Conservation (phyloP, 2,329 filamentous ascomycete species). For the Epicoccum nigrum region DNA sequence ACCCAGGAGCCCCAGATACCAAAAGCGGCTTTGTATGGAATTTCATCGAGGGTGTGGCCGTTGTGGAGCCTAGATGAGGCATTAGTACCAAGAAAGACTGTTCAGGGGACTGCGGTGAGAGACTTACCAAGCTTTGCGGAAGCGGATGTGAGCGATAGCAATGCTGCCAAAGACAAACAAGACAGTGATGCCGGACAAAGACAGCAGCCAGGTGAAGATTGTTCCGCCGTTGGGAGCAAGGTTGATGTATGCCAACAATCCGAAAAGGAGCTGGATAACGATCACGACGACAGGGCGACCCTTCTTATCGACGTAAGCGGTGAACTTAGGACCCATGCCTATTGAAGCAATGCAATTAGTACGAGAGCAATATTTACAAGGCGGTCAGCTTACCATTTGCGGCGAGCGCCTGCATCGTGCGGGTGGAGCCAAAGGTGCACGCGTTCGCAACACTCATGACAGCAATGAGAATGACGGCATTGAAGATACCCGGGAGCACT, state of each 20-base stretch:
- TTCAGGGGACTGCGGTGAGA: neutral
- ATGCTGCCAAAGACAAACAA: conserved; percentile 82
- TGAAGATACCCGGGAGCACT: conserved; percentile 67
- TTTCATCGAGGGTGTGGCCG: conserved; percentile 47
- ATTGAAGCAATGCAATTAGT: neutral
- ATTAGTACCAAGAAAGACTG: neutral
- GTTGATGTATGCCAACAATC: conserved; percentile 74
- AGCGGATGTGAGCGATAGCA: conserved; percentile 87
- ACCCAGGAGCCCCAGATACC: conserved; percentile 47
- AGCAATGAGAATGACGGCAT: conserved; percentile 67
- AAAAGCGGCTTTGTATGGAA: conserved; percentile 47
- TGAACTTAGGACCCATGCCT: conserved; percentile 71
- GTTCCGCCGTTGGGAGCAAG: conserved; percentile 61
- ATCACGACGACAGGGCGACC: conserved; percentile 81
- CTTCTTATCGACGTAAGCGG: conserved; percentile 79
- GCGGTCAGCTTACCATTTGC: conserved; percentile 17
- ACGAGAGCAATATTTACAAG: neutral
- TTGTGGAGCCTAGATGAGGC: conserved; percentile 3
- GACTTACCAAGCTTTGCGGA: conserved; percentile 61
- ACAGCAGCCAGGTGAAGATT: conserved; percentile 80
- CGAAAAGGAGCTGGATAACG: conserved; percentile 67
- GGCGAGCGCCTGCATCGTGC: conserved; percentile 62
- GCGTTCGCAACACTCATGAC: conserved; percentile 66
- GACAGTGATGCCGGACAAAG: conserved; percentile 72
- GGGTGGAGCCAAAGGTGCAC: conserved; percentile 60